Evolutionary conservation across 2,329 filamentous ascomycete species (phyloP).

Genomic region (Colletotrichum sp.): DNA sequence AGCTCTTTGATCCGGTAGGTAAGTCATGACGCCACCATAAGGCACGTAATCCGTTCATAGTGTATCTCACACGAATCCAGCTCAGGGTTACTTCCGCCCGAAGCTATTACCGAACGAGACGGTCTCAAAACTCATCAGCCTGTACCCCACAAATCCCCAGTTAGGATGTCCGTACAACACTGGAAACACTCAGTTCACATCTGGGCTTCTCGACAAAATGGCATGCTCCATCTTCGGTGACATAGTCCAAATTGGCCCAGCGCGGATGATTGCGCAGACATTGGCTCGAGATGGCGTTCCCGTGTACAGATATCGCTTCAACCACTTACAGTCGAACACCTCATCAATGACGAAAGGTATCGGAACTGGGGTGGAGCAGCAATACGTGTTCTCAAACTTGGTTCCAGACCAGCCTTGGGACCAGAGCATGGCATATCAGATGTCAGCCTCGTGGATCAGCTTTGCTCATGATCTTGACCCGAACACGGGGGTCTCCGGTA

Average conservation of each 20-base stretch:
- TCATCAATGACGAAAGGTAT: conserved; percentile 54
- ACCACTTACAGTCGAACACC: conserved; percentile 33
- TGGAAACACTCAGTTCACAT: neutral
- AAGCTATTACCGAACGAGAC: conserved; percentile 53
- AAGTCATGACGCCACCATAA: conserved; percentile 29
- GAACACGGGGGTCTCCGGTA: conserved; percentile 28
- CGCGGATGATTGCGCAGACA: conserved; percentile 59
- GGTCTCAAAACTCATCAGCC: conserved; percentile 34
- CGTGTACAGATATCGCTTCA: conserved; percentile 59
- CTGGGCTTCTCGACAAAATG: neutral
- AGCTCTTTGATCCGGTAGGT: conserved; percentile 38
- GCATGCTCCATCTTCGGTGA: neutral
- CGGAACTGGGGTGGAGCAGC: conserved; percentile 51
- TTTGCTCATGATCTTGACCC: conserved; percentile 53
- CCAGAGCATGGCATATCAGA: conserved; percentile 43
- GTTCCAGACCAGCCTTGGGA: conserved; percentile 40
- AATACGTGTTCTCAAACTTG: conserved; percentile 38
- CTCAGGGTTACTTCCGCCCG: conserved; percentile 22
- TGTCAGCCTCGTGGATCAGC: conserved; percentile 55
- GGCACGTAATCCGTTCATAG: conserved; percentile 27
- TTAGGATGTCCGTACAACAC: neutral
- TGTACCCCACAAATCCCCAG: neutral
- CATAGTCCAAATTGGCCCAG: conserved; percentile 15
- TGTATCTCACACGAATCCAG: conserved; percentile 24
- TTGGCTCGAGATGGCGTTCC: conserved; percentile 52